These are phyloP conservation scores for Daedaleopsis sinensis DNA, from an alignment of 768 basidiomycete genomes.

Conservation along the genomic window DNA sequence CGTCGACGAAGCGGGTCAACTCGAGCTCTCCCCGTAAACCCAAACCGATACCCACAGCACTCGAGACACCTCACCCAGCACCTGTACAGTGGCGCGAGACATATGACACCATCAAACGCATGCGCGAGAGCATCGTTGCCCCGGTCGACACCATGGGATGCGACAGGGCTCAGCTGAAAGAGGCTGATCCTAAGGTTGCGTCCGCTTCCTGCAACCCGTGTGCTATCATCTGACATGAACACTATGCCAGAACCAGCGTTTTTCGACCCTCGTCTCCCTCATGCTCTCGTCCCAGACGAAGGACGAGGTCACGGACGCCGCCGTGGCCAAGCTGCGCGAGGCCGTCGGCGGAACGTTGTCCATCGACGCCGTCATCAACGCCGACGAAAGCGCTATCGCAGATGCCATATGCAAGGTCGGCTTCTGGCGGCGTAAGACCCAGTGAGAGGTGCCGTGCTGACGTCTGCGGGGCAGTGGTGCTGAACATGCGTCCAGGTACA, in stretches of 20 bases:
- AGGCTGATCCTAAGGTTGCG: slow-evolving; percentile 69
- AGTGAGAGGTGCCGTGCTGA: slow-evolving; percentile 46
- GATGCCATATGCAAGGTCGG: slow-evolving; percentile 88
- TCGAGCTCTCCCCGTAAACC: slow-evolving; percentile 20
- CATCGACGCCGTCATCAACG: slow-evolving; percentile 66
- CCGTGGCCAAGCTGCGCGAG: slow-evolving; percentile 70
- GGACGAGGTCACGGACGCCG: slow-evolving; percentile 84
- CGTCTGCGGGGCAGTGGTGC: neutral
- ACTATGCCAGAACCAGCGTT: slow-evolving; percentile 67
- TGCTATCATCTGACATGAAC: neutral
- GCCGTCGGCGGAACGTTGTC: slow-evolving; percentile 82
- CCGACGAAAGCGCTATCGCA: slow-evolving; percentile 64
- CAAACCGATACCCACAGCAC: slow-evolving; percentile 15
- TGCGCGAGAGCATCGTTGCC: slow-evolving; percentile 72
- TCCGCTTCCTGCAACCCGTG: slow-evolving; percentile 7
- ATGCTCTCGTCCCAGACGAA: slow-evolving; percentile 98
- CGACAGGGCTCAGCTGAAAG: slow-evolving; percentile 65
- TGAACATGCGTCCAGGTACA: slow-evolving; percentile 50
- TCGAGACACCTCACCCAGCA: slow-evolving; percentile 22
- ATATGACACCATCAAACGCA: slow-evolving; percentile 73
- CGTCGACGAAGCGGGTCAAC: neutral
- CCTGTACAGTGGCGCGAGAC: slow-evolving; percentile 39
- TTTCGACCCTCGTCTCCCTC: slow-evolving; percentile 85
- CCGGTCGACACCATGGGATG: slow-evolving; percentile 96
- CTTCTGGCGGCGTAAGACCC: slow-evolving; percentile 88